Base-by-base conservation (phyloP, 495 filamentous ascomycete species). In the Xylaria curta region DNA sequence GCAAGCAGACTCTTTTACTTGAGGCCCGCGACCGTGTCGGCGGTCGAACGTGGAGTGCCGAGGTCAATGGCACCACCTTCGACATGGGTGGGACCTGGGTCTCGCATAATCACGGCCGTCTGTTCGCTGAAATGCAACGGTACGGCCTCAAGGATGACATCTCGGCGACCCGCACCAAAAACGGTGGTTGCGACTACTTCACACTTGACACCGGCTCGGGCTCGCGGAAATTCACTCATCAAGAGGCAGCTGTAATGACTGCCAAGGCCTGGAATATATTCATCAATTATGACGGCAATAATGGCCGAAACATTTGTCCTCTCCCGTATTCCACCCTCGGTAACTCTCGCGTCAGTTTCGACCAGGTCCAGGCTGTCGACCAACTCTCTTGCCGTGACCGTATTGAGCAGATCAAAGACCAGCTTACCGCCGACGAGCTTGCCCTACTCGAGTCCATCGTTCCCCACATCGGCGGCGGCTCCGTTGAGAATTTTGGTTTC, bases 61-160 rank as follows among this genome's bases (percentile, higher is more conserved):
- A 78, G 9, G 72, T 76, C 47, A 71, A 53, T 9, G 71, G 74
- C 0, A 73, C 79, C 58, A 64, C 67, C 0, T 78, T 73, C 44
- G 81, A 83, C 26, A 76, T 83, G 73, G 81, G 81, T 0, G 81
- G 81, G 7, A 80, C 79, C 7, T 83, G 80, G 79, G 73, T 83
- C 12, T 56, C 51, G 51, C 73, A 78, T 33, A 65, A 62, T 42
- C 56, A 73, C 38, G 69, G 28, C 28, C 73, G 69, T 36, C 40
- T 72, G 38, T 69, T 66, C 68, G 47, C 51, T 44, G 75, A 78
- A 66, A 75, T 80, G 47, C 69, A 51, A 7, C 75, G 73, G 1
- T 80, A 80, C 33, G 64, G 69, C 9, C 61, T 79, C 59, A 49
- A 76, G 17, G 49, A 75, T 47, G 62, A 65, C 62, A 17, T 44